Percentiles rank a stretch among this genome's conserved stretches.
Conservation (phyloP, 2,329 filamentous ascomycete species). For the Sporothrix inflata region DNA sequence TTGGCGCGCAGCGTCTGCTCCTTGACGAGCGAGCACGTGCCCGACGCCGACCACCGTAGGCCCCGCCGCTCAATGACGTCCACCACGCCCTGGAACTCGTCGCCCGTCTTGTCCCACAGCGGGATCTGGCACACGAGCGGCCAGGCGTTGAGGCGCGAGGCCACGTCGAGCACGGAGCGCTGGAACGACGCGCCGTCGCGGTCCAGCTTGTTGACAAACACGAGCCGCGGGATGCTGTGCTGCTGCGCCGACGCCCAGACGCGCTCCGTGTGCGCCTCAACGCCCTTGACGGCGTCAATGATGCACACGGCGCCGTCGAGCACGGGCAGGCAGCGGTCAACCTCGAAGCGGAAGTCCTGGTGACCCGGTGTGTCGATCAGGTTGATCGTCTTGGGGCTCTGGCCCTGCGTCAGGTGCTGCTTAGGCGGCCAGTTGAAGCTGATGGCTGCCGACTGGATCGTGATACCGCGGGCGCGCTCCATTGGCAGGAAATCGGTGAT, state of each 20-base stretch:
- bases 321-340: slow-evolving; percentile 74
- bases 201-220: slow-evolving; percentile 85
- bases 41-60: slow-evolving; percentile 65
- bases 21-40: slow-evolving; percentile 39
- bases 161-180: slow-evolving; percentile 83
- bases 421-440: slow-evolving; percentile 84
- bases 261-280: slow-evolving; percentile 95
- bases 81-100: slow-evolving; percentile 76
- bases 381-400: slow-evolving; percentile 71
- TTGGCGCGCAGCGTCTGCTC: slow-evolving; percentile 51
- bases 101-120: slow-evolving; percentile 85
- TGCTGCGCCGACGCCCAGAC: slow-evolving; percentile 91
- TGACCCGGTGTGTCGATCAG: slow-evolving; percentile 96
- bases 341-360: slow-evolving; percentile 96
- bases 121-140: slow-evolving; percentile 93
- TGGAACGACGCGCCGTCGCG: slow-evolving; percentile 82
- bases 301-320: slow-evolving; percentile 44
- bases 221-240: slow-evolving; percentile 80
- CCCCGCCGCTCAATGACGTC: slow-evolving; percentile 78
- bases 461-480: slow-evolving; percentile 90
- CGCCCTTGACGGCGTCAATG: slow-evolving; percentile 51
- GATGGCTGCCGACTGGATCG: slow-evolving; percentile 95
- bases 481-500: slow-evolving; percentile 96
- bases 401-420: slow-evolving; percentile 43
- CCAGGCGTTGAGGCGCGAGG: slow-evolving; percentile 76